phyloP scores from a whole-genome alignment of 1,284 basidiomycete genomes.

The Erythrobasidium hasegawianum region DNA sequence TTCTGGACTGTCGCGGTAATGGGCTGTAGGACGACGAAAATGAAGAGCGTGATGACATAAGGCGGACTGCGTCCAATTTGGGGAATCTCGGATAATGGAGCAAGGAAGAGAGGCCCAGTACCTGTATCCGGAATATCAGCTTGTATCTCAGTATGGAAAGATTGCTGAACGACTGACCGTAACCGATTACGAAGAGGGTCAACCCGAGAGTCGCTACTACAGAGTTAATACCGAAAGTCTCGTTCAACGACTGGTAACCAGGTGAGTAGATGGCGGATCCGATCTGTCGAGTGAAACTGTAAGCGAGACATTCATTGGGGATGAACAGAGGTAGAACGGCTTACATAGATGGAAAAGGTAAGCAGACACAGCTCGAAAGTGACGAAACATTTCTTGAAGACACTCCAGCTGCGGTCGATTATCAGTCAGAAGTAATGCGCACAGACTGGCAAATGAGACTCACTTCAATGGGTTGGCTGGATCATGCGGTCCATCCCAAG shows the following conservation, averaged over 20 bases:
- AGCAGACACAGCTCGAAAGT: slow-evolving; percentile 33
- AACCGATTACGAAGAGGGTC: slow-evolving; percentile 36
- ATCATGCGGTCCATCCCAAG: slow-evolving; percentile 33
- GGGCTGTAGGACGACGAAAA: slow-evolving; percentile 49
- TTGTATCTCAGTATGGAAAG: background rate
- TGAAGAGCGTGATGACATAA: slow-evolving; percentile 48
- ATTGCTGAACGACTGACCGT: slow-evolving; percentile 15
- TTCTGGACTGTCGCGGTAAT: slow-evolving; percentile 47
- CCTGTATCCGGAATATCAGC: background rate
- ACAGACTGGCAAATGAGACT: too few relatives aligned
- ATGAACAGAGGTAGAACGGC: slow-evolving; percentile 8
- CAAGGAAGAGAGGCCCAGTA: slow-evolving; percentile 30
- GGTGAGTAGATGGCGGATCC: slow-evolving; percentile 30
- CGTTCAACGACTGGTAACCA: slow-evolving; percentile 24
- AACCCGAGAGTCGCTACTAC: slow-evolving; percentile 35
- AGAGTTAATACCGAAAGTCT: slow-evolving; percentile 27
- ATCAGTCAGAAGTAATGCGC: background rate
- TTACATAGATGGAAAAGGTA: slow-evolving; percentile 36
- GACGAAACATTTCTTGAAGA: slow-evolving; percentile 35
- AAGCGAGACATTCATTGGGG: background rate
- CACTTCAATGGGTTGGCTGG: slow-evolving; percentile 30
- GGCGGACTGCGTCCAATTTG: slow-evolving; percentile 42
- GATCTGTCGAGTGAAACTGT: background rate
- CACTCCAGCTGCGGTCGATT: slow-evolving; percentile 20
- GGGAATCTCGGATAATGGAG: slow-evolving; percentile 36